These are phyloP conservation scores for Paracoccidioides lutzii DNA, from an alignment of 2,329 filamentous ascomycete species.

Conservation along the genomic window DNA sequence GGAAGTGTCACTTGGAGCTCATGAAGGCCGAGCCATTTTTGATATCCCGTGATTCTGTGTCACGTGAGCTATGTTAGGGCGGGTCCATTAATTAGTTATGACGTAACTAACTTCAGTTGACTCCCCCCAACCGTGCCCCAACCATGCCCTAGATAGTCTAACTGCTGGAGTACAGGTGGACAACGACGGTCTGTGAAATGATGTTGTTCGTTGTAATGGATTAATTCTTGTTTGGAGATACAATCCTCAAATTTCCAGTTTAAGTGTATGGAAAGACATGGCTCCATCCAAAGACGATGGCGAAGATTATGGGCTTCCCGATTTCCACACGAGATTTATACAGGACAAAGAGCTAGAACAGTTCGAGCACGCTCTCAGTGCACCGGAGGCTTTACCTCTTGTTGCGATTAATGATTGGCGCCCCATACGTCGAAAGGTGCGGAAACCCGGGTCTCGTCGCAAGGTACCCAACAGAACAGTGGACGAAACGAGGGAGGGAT, in stretches of 20 bases:
- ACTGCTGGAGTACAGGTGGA: too few relatives aligned
- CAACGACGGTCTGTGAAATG: neutral
- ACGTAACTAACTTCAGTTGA: too few relatives aligned
- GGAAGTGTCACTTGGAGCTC: too few relatives aligned
- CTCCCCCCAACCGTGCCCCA: too few relatives aligned
- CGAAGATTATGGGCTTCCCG: slow-evolving; percentile 61
- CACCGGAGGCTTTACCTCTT: slow-evolving; percentile 64
- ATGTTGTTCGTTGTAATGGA: neutral
- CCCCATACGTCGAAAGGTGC: slow-evolving; percentile 63
- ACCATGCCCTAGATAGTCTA: too few relatives aligned
- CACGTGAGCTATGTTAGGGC: too few relatives aligned
- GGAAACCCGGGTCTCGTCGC: slow-evolving; percentile 35
- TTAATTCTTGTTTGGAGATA: neutral
- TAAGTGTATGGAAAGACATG: neutral
- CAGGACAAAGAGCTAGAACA: slow-evolving; percentile 57
- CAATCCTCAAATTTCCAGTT: neutral
- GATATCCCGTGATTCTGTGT: too few relatives aligned
- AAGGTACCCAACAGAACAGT: slow-evolving; percentile 44
- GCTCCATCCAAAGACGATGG: neutral
- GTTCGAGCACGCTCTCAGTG: slow-evolving; percentile 71
- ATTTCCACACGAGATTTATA: slow-evolving; percentile 67
- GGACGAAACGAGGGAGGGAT: slow-evolving; percentile 90
- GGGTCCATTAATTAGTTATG: too few relatives aligned
- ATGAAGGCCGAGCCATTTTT: too few relatives aligned
- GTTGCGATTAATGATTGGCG: slow-evolving; percentile 93